Percentiles rank a stretch among this genome's conserved stretches.
Conservation (phyloP, 192 early-diverging fungal species). For the Dissophora ornata region DNA sequence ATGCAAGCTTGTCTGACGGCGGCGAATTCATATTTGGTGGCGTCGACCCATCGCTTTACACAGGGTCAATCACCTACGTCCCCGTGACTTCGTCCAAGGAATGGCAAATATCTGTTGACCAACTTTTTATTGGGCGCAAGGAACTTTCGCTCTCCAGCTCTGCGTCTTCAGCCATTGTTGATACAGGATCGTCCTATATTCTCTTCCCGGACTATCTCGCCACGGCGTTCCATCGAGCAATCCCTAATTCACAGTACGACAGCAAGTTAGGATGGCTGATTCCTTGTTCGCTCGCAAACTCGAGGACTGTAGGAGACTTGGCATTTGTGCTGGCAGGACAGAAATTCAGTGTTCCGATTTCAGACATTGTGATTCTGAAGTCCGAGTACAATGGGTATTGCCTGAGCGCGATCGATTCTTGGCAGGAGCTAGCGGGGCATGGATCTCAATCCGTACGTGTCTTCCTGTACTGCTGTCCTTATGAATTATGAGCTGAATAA, state of each 20-base stretch:
- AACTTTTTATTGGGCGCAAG: slow-evolving; percentile 44
- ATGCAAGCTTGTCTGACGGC: slow-evolving; percentile 64
- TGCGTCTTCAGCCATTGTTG: slow-evolving; percentile 62
- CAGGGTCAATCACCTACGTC: slow-evolving; percentile 57
- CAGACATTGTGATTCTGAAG: slow-evolving; percentile 49
- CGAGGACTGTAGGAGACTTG: slow-evolving; percentile 33
- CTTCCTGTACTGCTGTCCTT: no score
- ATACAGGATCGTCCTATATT: slow-evolving; percentile 70
- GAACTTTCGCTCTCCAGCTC: slow-evolving; percentile 33
- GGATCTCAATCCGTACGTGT: slow-evolving; percentile 45
- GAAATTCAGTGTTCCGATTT: slow-evolving; percentile 38
- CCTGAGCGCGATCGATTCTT: slow-evolving; percentile 44
- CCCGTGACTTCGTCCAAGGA: slow-evolving; percentile 64
- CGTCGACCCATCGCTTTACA: slow-evolving; percentile 64
- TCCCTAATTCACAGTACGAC: slow-evolving; percentile 44
- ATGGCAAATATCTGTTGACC: slow-evolving; percentile 65
- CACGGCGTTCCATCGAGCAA: slow-evolving; percentile 40
- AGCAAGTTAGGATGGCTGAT: slow-evolving; percentile 39
- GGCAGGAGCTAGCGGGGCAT: slow-evolving; percentile 40
- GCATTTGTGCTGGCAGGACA: slow-evolving; percentile 30
- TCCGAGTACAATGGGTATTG: slow-evolving; percentile 46
- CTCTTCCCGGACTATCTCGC: slow-evolving; percentile 54
- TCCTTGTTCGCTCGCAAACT: slow-evolving; percentile 35
- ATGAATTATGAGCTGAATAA: no score
- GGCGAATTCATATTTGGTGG: slow-evolving; percentile 95